These are phyloP conservation scores for Termitomyces eurrhizus DNA, from an alignment of 768 basidiomycete species.

Conservation along the genomic window DNA sequence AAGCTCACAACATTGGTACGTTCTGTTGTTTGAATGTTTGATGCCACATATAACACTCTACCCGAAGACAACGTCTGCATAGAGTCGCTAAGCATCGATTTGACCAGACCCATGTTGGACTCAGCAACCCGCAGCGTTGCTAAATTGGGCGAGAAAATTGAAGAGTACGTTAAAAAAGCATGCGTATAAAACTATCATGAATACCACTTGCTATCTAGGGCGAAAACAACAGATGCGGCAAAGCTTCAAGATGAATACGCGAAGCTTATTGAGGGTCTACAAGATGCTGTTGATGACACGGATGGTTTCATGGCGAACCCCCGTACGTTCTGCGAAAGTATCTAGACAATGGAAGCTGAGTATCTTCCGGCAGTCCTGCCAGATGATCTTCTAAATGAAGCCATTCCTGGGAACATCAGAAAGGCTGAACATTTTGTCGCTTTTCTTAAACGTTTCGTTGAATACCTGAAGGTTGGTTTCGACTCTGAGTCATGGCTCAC, in stretches of 20 bases:
- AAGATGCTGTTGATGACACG: constrained; percentile 71
- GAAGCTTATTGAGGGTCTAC: constrained; percentile 89
- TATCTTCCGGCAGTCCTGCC: constrained; percentile 64
- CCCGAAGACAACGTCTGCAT: constrained; percentile 94
- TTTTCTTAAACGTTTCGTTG: constrained; percentile 96
- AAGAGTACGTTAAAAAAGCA: constrained; percentile 61
- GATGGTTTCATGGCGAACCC: constrained; percentile 91
- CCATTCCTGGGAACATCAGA: constrained; percentile 95
- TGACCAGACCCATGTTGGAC: constrained; percentile 97
- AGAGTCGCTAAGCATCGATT: constrained; percentile 94
- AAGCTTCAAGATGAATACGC: constrained; percentile 97
- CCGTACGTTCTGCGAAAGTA: constrained; percentile 37
- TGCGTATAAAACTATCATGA: neutral
- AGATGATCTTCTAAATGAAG: constrained; percentile 91
- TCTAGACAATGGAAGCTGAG: neutral
- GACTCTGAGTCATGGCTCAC: neutral
- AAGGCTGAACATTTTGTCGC: constrained; percentile 99
- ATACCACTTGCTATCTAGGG: constrained; percentile 43
- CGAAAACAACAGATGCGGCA: constrained; percentile 89
- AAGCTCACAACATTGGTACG: constrained; percentile 96
- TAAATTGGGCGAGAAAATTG: constrained; percentile 86
- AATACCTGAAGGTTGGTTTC: constrained; percentile 84
- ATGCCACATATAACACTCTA: constrained; percentile 22
- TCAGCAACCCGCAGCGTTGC: constrained; percentile 86
- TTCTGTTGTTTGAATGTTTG: neutral